These are phyloP conservation scores for Acacia melanoxylon DNA, from an alignment of 306 rosid species.

Conservation along the genomic window DNA sequence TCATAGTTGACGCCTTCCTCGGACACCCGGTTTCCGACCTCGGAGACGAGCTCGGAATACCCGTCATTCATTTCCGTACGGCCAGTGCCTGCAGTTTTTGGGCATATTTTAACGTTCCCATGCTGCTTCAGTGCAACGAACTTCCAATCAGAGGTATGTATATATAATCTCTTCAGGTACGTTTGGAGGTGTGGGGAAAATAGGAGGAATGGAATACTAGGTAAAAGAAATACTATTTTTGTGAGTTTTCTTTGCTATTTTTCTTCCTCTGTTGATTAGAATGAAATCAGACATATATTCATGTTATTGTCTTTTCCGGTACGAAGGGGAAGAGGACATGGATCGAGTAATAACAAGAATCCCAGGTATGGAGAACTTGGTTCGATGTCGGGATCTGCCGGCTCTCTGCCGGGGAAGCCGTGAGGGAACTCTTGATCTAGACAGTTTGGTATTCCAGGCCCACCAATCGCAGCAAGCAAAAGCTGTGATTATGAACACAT, in stretches of 20 bases:
- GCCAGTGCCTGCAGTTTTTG: constrained; percentile 42
- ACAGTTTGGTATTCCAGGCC: neutral
- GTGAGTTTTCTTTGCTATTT: no score
- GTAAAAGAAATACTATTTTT: no score
- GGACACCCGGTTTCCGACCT: constrained; percentile 25
- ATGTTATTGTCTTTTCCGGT: neutral
- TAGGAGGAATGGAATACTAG: no score
- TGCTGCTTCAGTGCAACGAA: constrained; percentile 31
- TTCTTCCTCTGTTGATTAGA: no score
- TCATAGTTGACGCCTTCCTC: constrained; percentile 42
- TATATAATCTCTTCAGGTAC: no score
- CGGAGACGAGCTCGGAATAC: constrained; percentile 34
- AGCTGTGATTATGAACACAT: constrained; percentile 57
- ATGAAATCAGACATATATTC: no score
- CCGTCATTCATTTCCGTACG: constrained; percentile 45
- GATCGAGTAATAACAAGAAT: constrained; percentile 38
- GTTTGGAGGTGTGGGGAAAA: no score
- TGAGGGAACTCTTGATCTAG: neutral
- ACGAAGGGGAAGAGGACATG: constrained; percentile 49
- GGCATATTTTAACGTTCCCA: constrained; percentile 42
- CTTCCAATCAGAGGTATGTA: constrained; percentile 51
- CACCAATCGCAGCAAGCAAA: constrained; percentile 26
- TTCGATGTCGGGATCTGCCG: constrained; percentile 60
- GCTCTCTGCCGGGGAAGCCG: constrained; percentile 19
- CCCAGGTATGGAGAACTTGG: constrained; percentile 53